Conservation (phyloP, 352 stramenopile genomes). For the Halophytophthora polymorphica region DNA sequence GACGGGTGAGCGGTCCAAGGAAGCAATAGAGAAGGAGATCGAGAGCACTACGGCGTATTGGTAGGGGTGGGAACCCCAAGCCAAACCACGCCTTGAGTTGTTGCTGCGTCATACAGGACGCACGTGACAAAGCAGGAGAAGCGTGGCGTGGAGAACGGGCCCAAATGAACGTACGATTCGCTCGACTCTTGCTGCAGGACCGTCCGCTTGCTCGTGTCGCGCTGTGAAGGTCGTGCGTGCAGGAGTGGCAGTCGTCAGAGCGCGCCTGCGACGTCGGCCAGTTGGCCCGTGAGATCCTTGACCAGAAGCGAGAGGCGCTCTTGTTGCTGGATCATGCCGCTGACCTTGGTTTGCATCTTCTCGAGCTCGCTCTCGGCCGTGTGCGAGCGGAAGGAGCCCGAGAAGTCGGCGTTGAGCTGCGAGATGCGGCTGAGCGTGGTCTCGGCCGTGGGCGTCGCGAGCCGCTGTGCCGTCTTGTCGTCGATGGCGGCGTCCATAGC, state of each 20-base stretch:
- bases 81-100: no score
- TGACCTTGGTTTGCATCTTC: conserved; percentile 61
- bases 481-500: conserved; percentile 44
- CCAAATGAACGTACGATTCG: background rate
- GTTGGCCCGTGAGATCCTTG: conserved; percentile 36
- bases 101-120: no score
- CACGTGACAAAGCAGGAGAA: no score
- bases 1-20: conserved; percentile 7
- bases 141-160: no score
- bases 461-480: conserved; percentile 49
- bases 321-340: conserved; percentile 55
- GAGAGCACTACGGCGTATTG: background rate
- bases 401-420: conserved; percentile 88
- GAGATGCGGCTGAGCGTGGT: conserved; percentile 70
- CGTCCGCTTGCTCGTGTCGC: background rate
- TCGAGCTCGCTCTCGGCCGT: conserved; percentile 73
- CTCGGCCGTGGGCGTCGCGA: conserved; percentile 34
- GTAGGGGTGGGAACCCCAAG: no score
- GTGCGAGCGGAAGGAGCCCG: conserved; percentile 64
- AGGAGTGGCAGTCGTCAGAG: background rate
- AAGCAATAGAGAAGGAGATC: conserved; percentile 8
- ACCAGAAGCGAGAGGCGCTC: conserved; percentile 44
- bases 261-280: conserved; percentile 12
- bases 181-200: no score
- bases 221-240: background rate